Conservation (phyloP, 176 grass and related monocot species). For the bread wheat (Triticum aestivum) region IWGSC_CS_RefSeq_v2.1 NC_057808.1:325001765-325002264, state of each 20-base stretch:
- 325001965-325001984: background rate
- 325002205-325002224: background rate
- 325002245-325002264: background rate
- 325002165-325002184: background rate
- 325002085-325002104: background rate
- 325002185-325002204: background rate
- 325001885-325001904: background rate
- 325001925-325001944: background rate
- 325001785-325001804: background rate
- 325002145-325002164: background rate
- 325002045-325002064: background rate
- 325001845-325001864: background rate
- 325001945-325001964: background rate
- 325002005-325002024: background rate
- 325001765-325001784: background rate
- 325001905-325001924: background rate
- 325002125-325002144: background rate
- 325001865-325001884: background rate
- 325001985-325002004: background rate
- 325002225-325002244: background rate
- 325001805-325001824: background rate
- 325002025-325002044: background rate
- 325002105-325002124: background rate
- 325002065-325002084: background rate
- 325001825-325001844: background rate